Evolutionary conservation across 768 basidiomycete genomes (phyloP).

Genomic region (Panaeolus papilionaceus): DNA sequence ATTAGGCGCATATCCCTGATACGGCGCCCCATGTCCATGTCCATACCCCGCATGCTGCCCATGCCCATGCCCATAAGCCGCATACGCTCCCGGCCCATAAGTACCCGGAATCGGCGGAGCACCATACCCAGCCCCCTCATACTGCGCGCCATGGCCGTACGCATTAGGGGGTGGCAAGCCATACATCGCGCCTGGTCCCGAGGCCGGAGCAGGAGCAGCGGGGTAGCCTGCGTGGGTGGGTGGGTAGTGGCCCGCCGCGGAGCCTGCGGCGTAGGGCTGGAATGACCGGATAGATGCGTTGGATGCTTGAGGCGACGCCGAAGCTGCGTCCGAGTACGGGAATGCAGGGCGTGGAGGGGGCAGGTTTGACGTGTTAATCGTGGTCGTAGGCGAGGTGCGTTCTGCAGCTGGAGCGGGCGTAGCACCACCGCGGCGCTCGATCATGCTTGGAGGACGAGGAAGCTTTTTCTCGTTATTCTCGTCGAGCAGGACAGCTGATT

Average conservation of each 20-base stretch:
- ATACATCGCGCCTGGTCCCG: background rate
- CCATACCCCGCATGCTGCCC: background rate
- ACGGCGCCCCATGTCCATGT: background rate
- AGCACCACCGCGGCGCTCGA: constrained; percentile 33
- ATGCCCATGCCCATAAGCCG: background rate
- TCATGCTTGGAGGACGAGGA: constrained; percentile 40
- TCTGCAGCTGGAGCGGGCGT: constrained; percentile 19
- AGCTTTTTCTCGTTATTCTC: constrained; percentile 32
- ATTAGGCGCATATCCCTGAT: background rate
- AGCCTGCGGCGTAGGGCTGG: background rate
- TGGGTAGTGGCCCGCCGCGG: background rate
- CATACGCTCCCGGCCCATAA: constrained; percentile 5
- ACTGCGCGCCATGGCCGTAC: background rate
- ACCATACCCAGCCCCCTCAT: constrained; percentile 5
- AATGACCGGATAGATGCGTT: background rate
- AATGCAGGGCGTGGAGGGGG: background rate
- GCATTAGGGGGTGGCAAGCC: background rate
- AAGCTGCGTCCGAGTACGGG: background rate
- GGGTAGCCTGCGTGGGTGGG: background rate
- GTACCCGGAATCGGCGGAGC: constrained; percentile 3
- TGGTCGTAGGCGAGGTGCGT: background rate
- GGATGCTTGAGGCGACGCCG: background rate
- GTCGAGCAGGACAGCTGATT: constrained; percentile 51
- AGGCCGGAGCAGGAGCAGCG: background rate
- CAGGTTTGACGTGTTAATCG: background rate